Percentiles rank a stretch among this genome's conserved stretches.
phyloP scores from a whole-genome alignment of 805 yeast species.

The Spathaspora passalidarum region DNA sequence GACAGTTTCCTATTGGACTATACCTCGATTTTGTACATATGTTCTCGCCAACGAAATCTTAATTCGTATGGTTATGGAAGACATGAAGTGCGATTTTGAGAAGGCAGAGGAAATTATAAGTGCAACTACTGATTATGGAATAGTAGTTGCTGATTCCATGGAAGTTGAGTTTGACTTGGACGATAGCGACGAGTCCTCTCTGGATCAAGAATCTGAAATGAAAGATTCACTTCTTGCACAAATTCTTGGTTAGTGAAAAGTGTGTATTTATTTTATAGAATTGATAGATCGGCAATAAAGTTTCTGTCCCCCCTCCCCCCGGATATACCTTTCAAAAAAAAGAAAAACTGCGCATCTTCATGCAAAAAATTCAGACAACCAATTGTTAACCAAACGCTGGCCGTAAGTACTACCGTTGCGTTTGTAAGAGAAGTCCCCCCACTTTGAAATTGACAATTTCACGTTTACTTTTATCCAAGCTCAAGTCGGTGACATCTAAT shows the following conservation, averaged over 20 bases:
- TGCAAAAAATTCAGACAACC: not conserved
- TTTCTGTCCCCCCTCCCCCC: no score
- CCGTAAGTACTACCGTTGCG: not conserved
- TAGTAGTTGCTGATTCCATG: constrained; percentile 27
- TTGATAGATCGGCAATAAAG: no score
- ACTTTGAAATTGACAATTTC: not conserved
- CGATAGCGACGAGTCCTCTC: not conserved
- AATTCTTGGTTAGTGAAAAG: no score
- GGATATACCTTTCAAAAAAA: no score
- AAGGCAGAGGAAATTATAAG: constrained; percentile 47
- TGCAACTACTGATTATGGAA: constrained; percentile 49
- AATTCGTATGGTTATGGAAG: constrained; percentile 47
- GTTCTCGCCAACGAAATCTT: constrained; percentile 65
- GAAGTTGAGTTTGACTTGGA: constrained; percentile 29
- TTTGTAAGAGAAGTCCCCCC: not conserved
- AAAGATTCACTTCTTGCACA: not conserved
- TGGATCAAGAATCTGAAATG: not conserved
- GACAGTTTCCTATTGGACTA: constrained; percentile 61
- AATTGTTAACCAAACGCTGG: not conserved
- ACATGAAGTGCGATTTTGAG: constrained; percentile 30
- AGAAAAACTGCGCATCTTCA: not conserved
- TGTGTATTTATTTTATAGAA: no score
- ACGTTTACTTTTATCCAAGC: not conserved
- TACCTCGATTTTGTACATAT: constrained; percentile 51
- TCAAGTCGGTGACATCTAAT: not conserved